These are phyloP conservation scores for Pseudonitzschia multistriata DNA, from an alignment of 108 stramenopile species.

Conservation along the genomic window DNA sequence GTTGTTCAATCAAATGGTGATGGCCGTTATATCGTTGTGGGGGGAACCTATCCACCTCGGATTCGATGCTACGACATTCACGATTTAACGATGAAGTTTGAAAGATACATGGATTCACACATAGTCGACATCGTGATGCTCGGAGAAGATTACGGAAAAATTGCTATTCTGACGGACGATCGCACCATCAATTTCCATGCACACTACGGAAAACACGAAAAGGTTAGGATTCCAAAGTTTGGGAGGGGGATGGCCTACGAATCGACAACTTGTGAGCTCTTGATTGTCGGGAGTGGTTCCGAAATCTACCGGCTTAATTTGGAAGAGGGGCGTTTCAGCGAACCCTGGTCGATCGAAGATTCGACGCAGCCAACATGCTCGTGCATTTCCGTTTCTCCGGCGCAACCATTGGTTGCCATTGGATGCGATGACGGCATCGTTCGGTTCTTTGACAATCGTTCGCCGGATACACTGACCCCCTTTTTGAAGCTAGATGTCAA, in stretches of 20 bases:
- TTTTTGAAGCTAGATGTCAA: slow-evolving; percentile 81
- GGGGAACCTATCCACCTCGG: slow-evolving; percentile 94
- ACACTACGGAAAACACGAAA: slow-evolving; percentile 93
- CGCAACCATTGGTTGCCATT: slow-evolving; percentile 74
- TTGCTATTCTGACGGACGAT: slow-evolving; percentile 95
- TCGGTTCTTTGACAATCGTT: slow-evolving; percentile 91
- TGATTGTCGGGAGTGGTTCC: slow-evolving; percentile 79
- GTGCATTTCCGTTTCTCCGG: slow-evolving; percentile 68
- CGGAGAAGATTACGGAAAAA: slow-evolving; percentile 23
- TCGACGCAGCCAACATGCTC: slow-evolving; percentile 29
- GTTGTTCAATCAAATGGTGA: slow-evolving; percentile 76
- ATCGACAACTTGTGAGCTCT: slow-evolving; percentile 83
- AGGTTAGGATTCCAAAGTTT: slow-evolving; percentile 91
- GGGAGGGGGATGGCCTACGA: slow-evolving; percentile 95
- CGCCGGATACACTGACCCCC: slow-evolving; percentile 65
- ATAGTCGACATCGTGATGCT: slow-evolving; percentile 87
- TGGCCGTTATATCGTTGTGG: slow-evolving; percentile 88
- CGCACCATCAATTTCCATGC: slow-evolving; percentile 96
- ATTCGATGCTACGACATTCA: slow-evolving; percentile 92
- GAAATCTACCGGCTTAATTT: slow-evolving; percentile 93
- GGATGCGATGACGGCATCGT: slow-evolving; percentile 90
- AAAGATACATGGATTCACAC: slow-evolving; percentile 92
- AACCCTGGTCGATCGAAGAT: slow-evolving; percentile 71
- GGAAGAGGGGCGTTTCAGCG: slow-evolving; percentile 93
- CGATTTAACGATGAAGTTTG: slow-evolving; percentile 98